phyloP scores from a whole-genome alignment of 2,329 filamentous ascomycete genomes.

The Penicillium sp. region DNA sequence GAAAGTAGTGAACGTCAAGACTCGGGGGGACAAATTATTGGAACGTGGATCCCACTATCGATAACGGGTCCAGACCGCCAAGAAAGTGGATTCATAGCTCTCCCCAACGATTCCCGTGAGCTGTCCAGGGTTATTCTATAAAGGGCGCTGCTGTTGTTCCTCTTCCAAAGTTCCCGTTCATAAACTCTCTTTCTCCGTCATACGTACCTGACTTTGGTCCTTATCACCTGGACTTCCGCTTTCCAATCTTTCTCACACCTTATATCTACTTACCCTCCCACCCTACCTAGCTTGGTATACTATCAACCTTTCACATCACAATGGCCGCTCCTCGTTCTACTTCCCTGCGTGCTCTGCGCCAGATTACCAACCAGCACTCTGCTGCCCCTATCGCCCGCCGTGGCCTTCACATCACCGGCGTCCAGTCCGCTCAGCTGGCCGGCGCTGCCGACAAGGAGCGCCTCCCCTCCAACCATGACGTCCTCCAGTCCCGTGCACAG shows the following conservation, averaged over 20 bases:
- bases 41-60: constrained; percentile 15
- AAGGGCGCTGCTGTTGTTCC: constrained; percentile 11
- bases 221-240: not conserved
- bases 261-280: constrained; percentile 3
- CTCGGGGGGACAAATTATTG: not conserved
- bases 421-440: constrained; percentile 54
- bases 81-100: constrained; percentile 24
- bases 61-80: constrained; percentile 23
- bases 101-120: constrained; percentile 26
- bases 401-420: constrained; percentile 61
- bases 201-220: not conserved
- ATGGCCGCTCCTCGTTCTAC: constrained; percentile 49
- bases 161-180: not conserved
- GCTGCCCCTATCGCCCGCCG: constrained; percentile 44
- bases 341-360: constrained; percentile 47
- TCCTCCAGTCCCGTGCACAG: constrained; percentile 54
- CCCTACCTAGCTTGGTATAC: not conserved
- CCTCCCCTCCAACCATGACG: constrained; percentile 52
- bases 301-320: constrained; percentile 1
- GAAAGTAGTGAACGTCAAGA: constrained; percentile 19
- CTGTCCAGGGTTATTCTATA: constrained; percentile 7
- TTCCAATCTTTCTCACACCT: not conserved
- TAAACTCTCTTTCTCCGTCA: not conserved
- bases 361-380: constrained; percentile 40
- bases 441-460: constrained; percentile 54